Conservation (phyloP, 768 basidiomycete genomes). For the Panus rudis region DNA sequence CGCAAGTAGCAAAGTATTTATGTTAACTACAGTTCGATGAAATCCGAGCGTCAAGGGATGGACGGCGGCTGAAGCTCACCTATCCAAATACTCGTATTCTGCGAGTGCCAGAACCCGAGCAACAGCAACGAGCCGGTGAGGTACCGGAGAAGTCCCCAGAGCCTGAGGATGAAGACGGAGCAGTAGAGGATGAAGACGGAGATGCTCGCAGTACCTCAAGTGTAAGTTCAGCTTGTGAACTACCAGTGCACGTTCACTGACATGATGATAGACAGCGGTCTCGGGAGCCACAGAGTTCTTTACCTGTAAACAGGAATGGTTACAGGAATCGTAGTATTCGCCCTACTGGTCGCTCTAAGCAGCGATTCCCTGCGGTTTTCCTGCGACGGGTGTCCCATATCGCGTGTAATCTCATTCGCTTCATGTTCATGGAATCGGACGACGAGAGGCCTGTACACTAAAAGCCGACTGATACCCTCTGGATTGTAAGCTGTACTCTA, state of each 20-base stretch:
- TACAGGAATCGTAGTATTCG: too few relatives aligned
- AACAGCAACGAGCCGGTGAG: neutral
- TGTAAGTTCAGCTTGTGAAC: neutral
- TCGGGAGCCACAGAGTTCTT: conserved; percentile 3
- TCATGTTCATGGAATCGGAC: too few relatives aligned
- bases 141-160: neutral
- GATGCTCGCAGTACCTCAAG: conserved; percentile 3
- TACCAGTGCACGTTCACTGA: neutral
- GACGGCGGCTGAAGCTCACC: conserved; percentile 51
- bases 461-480: too few relatives aligned
- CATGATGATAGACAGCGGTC: conserved; percentile 2
- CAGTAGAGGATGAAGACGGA: neutral
- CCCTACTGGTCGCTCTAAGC: too few relatives aligned
- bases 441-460: too few relatives aligned
- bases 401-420: too few relatives aligned
- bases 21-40: conserved; percentile 55
- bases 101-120: neutral
- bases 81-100: conserved; percentile 38
- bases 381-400: too few relatives aligned
- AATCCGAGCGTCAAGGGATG: conserved; percentile 60
- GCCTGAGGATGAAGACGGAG: neutral
- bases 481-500: too few relatives aligned
- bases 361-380: too few relatives aligned
- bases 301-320: conserved; percentile 1
- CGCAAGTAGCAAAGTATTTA: neutral